Base-by-base conservation (phyloP, 495 filamentous ascomycete genomes). In the Xylaria nigripes region DNA sequence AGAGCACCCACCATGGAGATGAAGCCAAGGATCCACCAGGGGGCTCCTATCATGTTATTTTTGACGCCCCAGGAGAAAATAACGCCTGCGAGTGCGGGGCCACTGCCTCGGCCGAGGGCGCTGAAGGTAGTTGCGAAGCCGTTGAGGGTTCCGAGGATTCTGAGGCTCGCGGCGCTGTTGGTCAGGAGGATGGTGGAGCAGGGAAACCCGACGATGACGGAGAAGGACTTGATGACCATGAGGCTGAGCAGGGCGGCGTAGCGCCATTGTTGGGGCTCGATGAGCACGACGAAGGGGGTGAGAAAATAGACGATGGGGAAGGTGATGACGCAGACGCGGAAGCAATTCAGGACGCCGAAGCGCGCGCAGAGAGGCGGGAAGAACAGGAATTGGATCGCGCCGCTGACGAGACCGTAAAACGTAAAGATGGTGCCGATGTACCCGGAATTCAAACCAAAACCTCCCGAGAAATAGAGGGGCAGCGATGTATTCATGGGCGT, bases 151-250 rank as follows among this genome's bases (percentile, higher is more conserved):
- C 90, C 92, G 6, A 96, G 78, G 44, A 94, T 78, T 27, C 79
- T 72, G 29, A 96, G 71, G 43, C 80, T 86, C 0, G 74, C 68
- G 1, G 90, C 90, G 16, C 85, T 88, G 70, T 96, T 97, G 43
- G 91, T 95, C 16, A 97, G 74, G 18, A 96, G 69, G 61, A 96
- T 94, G n/a, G 86, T 93, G 15, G 77, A 84, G 65, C 86, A 90
- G 1, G 92, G 92, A 64, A 95, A 95, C 5, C 83, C 83, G 66
- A 96, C 87, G 50, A 91, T 90, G 32, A 79, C 79, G 10, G 78
- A 77, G 44, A 85, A 72, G 24, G 81, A 82, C 63, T 92, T 94
- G 58, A 81, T 54, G 12, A 90, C 67, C 71, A 89, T 76, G 41
- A 90, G 61, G 13, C 65, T 36, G 42, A 83, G 46, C 13, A 82